Evolutionary conservation across 768 basidiomycete species (phyloP), one percentile per base, ranked within the genome.

Genomic region (Tremella mesenterica): DNA sequence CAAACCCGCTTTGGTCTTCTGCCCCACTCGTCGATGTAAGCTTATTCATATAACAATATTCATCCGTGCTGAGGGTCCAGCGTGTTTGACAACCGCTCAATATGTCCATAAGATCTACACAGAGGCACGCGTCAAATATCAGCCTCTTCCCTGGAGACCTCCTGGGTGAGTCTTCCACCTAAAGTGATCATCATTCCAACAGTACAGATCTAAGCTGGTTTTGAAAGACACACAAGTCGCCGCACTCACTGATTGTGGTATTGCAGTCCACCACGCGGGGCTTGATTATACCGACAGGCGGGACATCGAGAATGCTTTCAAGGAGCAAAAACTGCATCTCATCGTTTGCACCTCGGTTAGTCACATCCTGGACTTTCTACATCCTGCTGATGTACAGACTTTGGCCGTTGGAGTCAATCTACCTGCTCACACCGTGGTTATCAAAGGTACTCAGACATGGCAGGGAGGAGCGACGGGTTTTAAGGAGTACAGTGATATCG

Each of bases 371-470:
- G 52, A 33, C 38, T 5, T 4, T 26, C 38, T 36, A 3, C 18
- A 20, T n/a, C 27, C 26, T 16, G 29, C 56, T 52, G 53, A 61
- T 10, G n/a, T 54, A 1, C 61, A 92, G 86, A 97, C 93, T 13
- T 77, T 99, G 23, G 92, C 95, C 0, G 90, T 96, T 33, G 93
- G 95, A 1, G 89, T 97, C 29, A 97, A 99, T 68, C 78, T 97
- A 50, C 95, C 93, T 44, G 91, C 92, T 1, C 88, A 93, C 64
- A 86, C 86, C 58, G 93, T 93, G 45, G 81, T 96, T 56, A 85
- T 99, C 63, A 89, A 88, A 63, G 93, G 92, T 2, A 91, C 93
- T 21, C 83, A 83, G 61, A 77, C 81, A 3, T 99, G 83, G 69
- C 81, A 83, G 57, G 85, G 84, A 47, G 81, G 57, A 5, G 43